Evolutionary conservation across 148 eudicot species (phyloP), one percentile per base, ranked within the genome.

Genomic region (Heliosperma pusillum): DNA sequence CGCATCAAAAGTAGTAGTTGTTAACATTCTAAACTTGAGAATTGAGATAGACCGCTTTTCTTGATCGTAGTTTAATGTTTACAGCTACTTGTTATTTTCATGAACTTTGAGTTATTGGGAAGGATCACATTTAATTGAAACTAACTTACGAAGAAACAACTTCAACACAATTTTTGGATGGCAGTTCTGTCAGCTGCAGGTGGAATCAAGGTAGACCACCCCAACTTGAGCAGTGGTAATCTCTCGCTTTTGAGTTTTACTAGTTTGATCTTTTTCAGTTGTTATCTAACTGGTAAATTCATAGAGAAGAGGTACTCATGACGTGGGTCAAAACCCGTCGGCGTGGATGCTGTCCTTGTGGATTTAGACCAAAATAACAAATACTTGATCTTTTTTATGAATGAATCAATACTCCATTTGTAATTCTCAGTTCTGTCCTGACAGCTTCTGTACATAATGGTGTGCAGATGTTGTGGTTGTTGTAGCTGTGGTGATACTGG

Each of bases 131-230:
- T 68, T 20, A 10, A 42, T 3, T 29, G 69, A 42, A n/a, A 20
- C 21, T n/a, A 7, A 20, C 55, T 66, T 13, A 40, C 25, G 27
- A 7, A 29, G 27, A 22, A 3, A 66, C 50, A 29, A 40, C 24
- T n/a, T n/a, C 10, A 69, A 40, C 60, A 10, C 24, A 4, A 12
- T n/a, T 30, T 80, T 19, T 70, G 13, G 66, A 79, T 80, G 21
- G 71, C 95, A 93, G 98, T 93, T 81, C 90, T 93, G 72, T 93
- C 98, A 45, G 98, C 98, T 76, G 80, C 97, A 69, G 98, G 98
- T 17, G 98, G 98, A 72, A 93, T 93, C 87, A 89, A 88, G 81
- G 87, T 93, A 62, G 90, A 91, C 78, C 89, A 89, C 71, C 98
- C 98, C 65, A 86, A 86, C 66, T 73, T 93, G 91, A 91, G 91